These are phyloP conservation scores for Capsaspora owczarzaki DNA, from an alignment of 78 protist genomes.

Conservation along the genomic window DNA sequence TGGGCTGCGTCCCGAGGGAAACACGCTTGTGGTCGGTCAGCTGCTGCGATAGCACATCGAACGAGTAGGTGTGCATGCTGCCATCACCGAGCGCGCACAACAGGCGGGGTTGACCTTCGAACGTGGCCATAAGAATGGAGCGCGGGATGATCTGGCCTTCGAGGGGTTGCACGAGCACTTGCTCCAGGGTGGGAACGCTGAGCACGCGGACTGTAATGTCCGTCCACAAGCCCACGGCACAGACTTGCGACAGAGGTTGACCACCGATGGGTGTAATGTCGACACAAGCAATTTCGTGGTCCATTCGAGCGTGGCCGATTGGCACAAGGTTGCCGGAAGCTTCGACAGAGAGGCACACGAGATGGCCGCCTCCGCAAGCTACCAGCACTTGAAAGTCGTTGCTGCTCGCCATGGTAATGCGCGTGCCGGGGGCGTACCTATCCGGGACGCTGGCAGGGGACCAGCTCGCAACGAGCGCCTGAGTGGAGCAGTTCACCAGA, in stretches of 20 bases:
- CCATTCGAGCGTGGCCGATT: conserved; percentile 14
- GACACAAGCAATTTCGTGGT: conserved; percentile 67
- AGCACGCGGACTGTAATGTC: conserved; percentile 53
- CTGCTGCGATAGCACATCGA: conserved; percentile 26
- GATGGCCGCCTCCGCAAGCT: conserved; percentile 31
- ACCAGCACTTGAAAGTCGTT: conserved; percentile 11
- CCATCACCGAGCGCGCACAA: conserved; percentile 81
- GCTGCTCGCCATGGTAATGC: not conserved
- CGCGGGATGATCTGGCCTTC: conserved; percentile 71
- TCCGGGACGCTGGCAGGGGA: not conserved
- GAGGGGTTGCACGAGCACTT: conserved; percentile 22
- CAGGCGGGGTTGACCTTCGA: conserved; percentile 46
- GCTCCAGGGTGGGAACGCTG: conserved; percentile 45
- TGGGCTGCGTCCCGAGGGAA: conserved; percentile 74
- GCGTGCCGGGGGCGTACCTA: not conserved
- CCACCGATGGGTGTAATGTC: conserved; percentile 39
- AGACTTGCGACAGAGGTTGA: not conserved
- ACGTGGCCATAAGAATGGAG: conserved; percentile 42
- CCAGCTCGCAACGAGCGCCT: not conserved
- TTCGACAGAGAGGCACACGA: not conserved
- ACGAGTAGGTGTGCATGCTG: conserved; percentile 41
- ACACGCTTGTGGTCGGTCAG: conserved; percentile 57
- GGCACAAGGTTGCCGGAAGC: not conserved
- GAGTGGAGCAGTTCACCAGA: not conserved
- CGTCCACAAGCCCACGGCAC: conserved; percentile 74